Evolutionary conservation across 192 early-diverging fungal genomes (phyloP), one percentile per base, ranked within the genome.

Genomic region (Chytriomyces sp.): DNA sequence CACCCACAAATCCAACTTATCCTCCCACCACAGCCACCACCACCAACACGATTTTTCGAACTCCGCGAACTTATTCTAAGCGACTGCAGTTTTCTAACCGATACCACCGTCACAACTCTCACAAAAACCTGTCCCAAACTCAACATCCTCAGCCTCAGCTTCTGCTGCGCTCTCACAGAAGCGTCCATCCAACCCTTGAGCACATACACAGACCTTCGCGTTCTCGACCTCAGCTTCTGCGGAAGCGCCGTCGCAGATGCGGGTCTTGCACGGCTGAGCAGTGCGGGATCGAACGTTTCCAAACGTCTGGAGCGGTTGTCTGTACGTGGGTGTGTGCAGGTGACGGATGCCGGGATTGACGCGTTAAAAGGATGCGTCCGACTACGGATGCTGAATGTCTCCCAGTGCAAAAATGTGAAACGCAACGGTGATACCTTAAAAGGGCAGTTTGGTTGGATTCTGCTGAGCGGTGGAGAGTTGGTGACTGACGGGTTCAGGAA

Each of bases 21-120:
- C 35, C 35, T 35, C 35, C 35, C 35, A 35, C 35, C 35, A 35
- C 35, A 35, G 4, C 35, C 35, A 35, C 35, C 35, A 2, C 35
- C 35, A 35, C 35, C 35, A 35, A 35, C 35, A 35, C 35, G 35
- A 35, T 24, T 64, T 1, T 86, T 89, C 66, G 73, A 53, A 6
- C 82, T 94, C 45, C 61, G 82, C 35, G 84, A 88, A 7, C 80
- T 94, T 2, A 85, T 83, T 50, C 82, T 94, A 6, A 86, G 84
- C 18, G 93, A 94, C 77, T 94, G 93, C 76, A 91, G 89, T 2
- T 94, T 94, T 69, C 77, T 94, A 13, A 90, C 91, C 5, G 92
- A 94, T 61, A 81, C 79, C 6, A 85, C 93, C 2, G 86, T 93
- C 35, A 50, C 82, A 7, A 67, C 76, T n/a, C 50, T 94, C 18